phyloP scores from a whole-genome alignment of 805 yeast genomes.

The Hermanozyma aechmeae region DNA sequence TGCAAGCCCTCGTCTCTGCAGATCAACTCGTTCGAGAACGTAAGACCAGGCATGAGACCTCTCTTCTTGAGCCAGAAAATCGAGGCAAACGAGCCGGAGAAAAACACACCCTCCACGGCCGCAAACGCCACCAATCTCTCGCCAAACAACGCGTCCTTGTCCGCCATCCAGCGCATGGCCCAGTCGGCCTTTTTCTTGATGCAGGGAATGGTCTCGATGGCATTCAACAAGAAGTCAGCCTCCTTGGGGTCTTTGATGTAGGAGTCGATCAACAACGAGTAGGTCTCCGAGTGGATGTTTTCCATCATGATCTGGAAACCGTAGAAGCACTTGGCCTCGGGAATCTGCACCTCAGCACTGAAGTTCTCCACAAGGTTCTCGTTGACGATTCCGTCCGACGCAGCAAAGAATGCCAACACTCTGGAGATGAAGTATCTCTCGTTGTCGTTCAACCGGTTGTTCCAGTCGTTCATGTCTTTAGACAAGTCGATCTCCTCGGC shows the following conservation, averaged over 20 bases:
- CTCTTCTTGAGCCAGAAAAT: conserved; percentile 98
- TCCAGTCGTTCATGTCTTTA: conserved; percentile 91
- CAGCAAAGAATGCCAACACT: conserved; percentile 95
- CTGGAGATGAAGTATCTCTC: conserved; percentile 89
- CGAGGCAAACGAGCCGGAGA: conserved; percentile 96
- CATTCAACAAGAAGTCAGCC: conserved; percentile 83
- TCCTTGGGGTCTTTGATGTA: conserved; percentile 95
- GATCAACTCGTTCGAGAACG: conserved; percentile 94
- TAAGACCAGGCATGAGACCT: conserved; percentile 98
- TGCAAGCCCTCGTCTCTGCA: conserved; percentile 99
- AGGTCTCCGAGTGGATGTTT: conserved; percentile 96
- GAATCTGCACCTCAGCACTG: conserved; percentile 92
- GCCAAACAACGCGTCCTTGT: conserved; percentile 78
- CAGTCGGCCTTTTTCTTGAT: conserved; percentile 96
- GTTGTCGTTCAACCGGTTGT: conserved; percentile 75
- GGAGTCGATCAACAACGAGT: conserved; percentile 88
- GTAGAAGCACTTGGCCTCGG: conserved; percentile 97
- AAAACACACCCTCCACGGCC: conserved; percentile 98
- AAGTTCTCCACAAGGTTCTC: conserved; percentile 96
- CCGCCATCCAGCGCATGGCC: conserved; percentile 97
- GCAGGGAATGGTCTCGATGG: conserved; percentile 93
- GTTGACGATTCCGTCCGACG: conserved; percentile 96
- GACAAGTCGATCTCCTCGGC: conserved; percentile 97
- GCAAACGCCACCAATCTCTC: conserved; percentile 98
- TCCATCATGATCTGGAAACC: conserved; percentile 99